Evolutionary conservation across 176 grass and related monocot genomes (phyloP), one percentile per base, ranked within the genome.

Genomic region (Musa beccarii): DNA sequence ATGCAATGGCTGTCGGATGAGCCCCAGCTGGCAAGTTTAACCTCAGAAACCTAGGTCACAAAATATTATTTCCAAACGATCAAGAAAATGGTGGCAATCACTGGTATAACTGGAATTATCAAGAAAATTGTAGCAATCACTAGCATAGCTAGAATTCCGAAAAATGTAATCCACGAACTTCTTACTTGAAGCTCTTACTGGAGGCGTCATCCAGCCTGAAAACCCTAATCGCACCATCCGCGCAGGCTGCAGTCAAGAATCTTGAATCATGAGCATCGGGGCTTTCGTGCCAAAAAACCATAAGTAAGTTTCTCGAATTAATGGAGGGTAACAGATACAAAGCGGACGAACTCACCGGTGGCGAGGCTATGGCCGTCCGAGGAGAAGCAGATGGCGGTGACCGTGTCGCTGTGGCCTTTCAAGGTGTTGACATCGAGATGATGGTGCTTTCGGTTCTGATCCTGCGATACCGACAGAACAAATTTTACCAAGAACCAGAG

Each of bases 151-250:
- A 20, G 61, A 7, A 51, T n/a, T 24, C 8, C 25, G 24, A 52
- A 82, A 12, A 10, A 61, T 66, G 23, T n/a, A 13, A 17, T 24
- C 59, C 61, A 64, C 52, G 11, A 28, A 71, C 51, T 66, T 22
- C 81, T 68, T 87, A 98, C 90, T 94, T 99, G 76, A 99, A 99
- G 67, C 90, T 99, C 86, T 94, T 94, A 81, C 90, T 99, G 28
- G 90, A 94, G 7, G 79, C 88, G 75, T 94, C 90, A 59, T 99
- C 88, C 5, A 99, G 83, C 82, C 95, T 87, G 79, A 87, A 94
- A 19, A 99, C 52, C 65, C 95, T 85, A 14, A 94, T 73, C 19
- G 81, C 95, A 73, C 95, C 95, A 91, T 99, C 95, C 0, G 88
- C 90, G 59, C 90, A 99, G 16, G 79, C 90, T 99, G 81, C 76